A percentile compares a stretch with the other conserved stretches of the same genome.
Evolutionary conservation across 2,329 filamentous ascomycete species (phyloP).

Genomic region (Cladosporium sp.): DNA sequence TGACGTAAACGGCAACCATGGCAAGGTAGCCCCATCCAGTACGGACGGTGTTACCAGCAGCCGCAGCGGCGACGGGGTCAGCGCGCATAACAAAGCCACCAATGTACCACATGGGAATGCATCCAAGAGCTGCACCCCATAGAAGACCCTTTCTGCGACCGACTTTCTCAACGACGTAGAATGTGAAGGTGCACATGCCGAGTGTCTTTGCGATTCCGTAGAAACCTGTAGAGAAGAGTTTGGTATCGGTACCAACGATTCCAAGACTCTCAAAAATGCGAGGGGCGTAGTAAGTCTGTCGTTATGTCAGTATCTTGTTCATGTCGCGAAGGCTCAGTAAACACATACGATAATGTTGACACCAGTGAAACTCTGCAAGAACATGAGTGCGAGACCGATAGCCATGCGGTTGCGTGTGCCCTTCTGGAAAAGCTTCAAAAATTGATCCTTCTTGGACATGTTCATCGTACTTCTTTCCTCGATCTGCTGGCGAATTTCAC

Average conservation of each 20-base stretch:
- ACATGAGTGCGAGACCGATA: conserved; percentile 37
- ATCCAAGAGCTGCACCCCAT: conserved; percentile 46
- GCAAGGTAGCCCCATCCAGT: conserved; percentile 49
- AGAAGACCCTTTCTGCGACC: conserved; percentile 42
- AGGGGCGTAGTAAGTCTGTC: conserved; percentile 21
- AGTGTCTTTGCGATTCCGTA: conserved; percentile 43
- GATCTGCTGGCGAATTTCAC: conserved; percentile 40
- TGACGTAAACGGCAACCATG: conserved; percentile 54
- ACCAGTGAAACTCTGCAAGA: conserved; percentile 34
- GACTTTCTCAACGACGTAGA: conserved; percentile 37
- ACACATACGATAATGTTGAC: conserved; percentile 31
- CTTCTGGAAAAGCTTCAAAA: conserved; percentile 36
- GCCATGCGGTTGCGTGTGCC: conserved; percentile 37
- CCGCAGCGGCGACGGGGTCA: conserved; percentile 45
- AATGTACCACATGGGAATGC: conserved; percentile 46
- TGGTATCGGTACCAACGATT: conserved; percentile 38
- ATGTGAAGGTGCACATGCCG: conserved; percentile 36
- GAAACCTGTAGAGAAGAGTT: conserved; percentile 48
- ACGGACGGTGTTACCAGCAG: conserved; percentile 40
- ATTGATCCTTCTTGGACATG: conserved; percentile 62
- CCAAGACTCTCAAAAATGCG: conserved; percentile 42
- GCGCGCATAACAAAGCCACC: conserved; percentile 52
- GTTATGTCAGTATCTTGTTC: conserved; percentile 17
- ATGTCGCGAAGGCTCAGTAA: no score
- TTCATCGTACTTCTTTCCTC: conserved; percentile 51